These are phyloP conservation scores for Cucurbita moschata DNA, from an alignment of 306 rosid species.

Conservation along the genomic window DNA sequence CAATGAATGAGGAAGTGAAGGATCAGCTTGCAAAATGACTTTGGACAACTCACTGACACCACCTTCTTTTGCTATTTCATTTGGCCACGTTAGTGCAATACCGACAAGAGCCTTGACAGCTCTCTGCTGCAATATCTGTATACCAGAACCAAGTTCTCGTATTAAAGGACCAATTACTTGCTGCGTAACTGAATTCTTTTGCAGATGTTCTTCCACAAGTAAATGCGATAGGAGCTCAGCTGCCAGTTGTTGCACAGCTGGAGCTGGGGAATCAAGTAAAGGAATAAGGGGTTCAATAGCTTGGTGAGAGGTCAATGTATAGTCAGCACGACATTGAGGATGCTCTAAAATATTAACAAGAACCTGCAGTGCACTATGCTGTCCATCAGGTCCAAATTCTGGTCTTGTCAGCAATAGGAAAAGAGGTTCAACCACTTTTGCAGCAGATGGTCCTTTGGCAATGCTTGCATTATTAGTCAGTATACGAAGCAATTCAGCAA, in stretches of 20 bases:
- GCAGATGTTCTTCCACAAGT: slow-evolving; percentile 78
- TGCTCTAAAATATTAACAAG: slow-evolving; percentile 92
- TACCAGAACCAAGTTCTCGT: slow-evolving; percentile 77
- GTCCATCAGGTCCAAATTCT: slow-evolving; percentile 92
- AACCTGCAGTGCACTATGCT: slow-evolving; percentile 86
- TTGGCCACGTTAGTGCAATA: slow-evolving; percentile 87
- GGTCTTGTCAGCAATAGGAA: slow-evolving; percentile 68
- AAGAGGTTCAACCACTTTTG: slow-evolving; percentile 84
- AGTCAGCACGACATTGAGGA: slow-evolving; percentile 90
- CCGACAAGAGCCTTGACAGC: slow-evolving; percentile 95
- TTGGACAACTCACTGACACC: slow-evolving; percentile 82
- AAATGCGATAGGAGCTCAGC: slow-evolving; percentile 94
- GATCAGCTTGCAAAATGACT: slow-evolving; percentile 89
- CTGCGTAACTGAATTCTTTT: slow-evolving; percentile 75
- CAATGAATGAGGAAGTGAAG: slow-evolving; percentile 86
- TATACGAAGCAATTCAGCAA: slow-evolving; percentile 87
- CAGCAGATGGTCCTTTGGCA: slow-evolving; percentile 87
- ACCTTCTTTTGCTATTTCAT: slow-evolving; percentile 95
- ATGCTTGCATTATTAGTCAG: slow-evolving; percentile 92
- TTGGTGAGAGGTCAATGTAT: slow-evolving; percentile 62
- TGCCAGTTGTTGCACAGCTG: slow-evolving; percentile 92
- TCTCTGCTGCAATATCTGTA: slow-evolving; percentile 89
- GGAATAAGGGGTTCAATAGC: slow-evolving; percentile 89
- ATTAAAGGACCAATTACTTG: slow-evolving; percentile 86
- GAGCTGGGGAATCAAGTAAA: slow-evolving; percentile 74